Evolutionary conservation across 148 eudicot species (phyloP), one percentile per base, ranked within the genome.

Genomic region (Vaccinium macrocarpon): DNA sequence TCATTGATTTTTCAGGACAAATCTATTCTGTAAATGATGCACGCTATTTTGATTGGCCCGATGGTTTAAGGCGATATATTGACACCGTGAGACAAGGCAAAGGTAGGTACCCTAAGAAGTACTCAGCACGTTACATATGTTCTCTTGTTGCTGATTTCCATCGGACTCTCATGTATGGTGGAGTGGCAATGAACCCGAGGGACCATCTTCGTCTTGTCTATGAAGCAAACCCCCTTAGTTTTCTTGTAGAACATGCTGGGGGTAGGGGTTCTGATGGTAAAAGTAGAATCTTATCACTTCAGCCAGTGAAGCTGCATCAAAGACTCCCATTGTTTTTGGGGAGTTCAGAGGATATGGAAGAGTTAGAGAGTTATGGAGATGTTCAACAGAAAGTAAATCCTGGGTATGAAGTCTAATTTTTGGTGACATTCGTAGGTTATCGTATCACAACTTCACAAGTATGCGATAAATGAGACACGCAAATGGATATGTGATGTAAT

Each of bases 1-100:
- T 53, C 59, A 71, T 18, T 87, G 35, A 79, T 57, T 21, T 93
- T 56, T 83, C 95, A 95, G 99, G 99, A 70, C 99, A 95, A 89
- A 97, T 97, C 21, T 97, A 96, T 88, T 97, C 99, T 14, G 99
- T 97, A n/a, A 97, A 97, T 64, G 99, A 97, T 91, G 98, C 99
- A 2, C 95, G 99, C 15, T 97, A 97, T 88, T 97, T 97, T 53
- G 98, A 95, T 88, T 97, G 98, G 99, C 96, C 99, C 6, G 95
- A 93, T 86, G 98, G 99, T 74, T 92, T 97, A 84, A 93, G 92
- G 85, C 81, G 82, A 81, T 97, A 95, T 74, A 97, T 95, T 21
- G 99, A 97, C 88, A 97, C 96, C 11, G 84, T 93, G 27, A 92
- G 99, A 88, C 99, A 93, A 92, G 99, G 99, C 70, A 97, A 97